These are phyloP conservation scores for Scedosporium minutisporum DNA, from an alignment of 2,329 filamentous ascomycete species.

Conservation along the genomic window DNA sequence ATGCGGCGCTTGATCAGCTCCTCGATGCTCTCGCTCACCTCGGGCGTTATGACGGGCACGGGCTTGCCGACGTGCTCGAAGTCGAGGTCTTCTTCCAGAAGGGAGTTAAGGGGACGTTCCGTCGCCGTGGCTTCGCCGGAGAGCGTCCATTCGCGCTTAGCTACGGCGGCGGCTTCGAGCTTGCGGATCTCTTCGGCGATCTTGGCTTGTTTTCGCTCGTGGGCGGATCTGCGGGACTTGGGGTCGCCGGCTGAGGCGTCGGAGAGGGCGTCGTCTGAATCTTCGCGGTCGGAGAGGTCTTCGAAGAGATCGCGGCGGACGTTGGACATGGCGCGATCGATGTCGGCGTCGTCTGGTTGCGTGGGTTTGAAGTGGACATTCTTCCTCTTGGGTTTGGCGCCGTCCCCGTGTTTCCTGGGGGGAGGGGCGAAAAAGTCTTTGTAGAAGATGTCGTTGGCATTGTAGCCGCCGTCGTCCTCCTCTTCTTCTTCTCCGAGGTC, in stretches of 20 bases:
- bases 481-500: constrained; percentile 47
- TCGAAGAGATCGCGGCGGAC: constrained; percentile 88
- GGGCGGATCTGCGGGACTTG: constrained; percentile 66
- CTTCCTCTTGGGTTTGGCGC: constrained; percentile 32
- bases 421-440: constrained; percentile 90
- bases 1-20: constrained; percentile 91
- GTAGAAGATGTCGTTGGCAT: constrained; percentile 85
- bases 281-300: constrained; percentile 56
- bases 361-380: constrained; percentile 24
- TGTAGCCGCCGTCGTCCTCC: constrained; percentile 44
- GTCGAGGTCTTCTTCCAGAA: constrained; percentile 89
- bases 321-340: constrained; percentile 75
- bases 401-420: constrained; percentile 54
- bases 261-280: constrained; percentile 53
- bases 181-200: constrained; percentile 83
- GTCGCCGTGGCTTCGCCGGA: constrained; percentile 76
- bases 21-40: constrained; percentile 85
- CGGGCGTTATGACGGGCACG: constrained; percentile 84
- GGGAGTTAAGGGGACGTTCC: constrained; percentile 79
- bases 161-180: constrained; percentile 79
- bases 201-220: constrained; percentile 79
- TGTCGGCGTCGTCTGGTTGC: constrained; percentile 50
- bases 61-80: constrained; percentile 95
- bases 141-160: constrained; percentile 84
- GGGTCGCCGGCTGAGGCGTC: constrained; percentile 60